Percentiles rank a stretch among this genome's conserved stretches.
These are phyloP conservation scores for Trametes pubescens DNA, from an alignment of 1,284 basidiomycete species.

Conservation along the genomic window DNA sequence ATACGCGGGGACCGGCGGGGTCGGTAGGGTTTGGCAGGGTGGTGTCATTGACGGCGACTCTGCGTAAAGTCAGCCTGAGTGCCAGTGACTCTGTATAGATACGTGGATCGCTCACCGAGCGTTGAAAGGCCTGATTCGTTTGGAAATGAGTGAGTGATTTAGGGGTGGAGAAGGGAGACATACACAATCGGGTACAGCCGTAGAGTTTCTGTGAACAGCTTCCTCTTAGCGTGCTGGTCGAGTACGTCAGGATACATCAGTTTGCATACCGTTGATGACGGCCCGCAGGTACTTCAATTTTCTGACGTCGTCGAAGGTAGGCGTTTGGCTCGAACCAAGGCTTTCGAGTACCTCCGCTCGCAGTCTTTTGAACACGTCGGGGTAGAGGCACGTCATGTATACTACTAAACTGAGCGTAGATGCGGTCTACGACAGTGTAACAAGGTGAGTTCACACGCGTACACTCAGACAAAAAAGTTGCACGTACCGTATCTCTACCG, in stretches of 20 bases:
- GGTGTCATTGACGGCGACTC: conserved; percentile 33
- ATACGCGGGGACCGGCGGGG: conserved; percentile 36
- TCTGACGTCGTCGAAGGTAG: conserved; percentile 50
- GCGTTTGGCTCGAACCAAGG: conserved; percentile 44
- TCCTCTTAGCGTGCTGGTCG: neutral
- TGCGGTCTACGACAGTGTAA: conserved; percentile 41
- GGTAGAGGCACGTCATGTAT: conserved; percentile 53
- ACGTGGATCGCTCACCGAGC: conserved; percentile 28
- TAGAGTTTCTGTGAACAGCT: conserved; percentile 38
- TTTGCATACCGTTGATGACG: conserved; percentile 39
- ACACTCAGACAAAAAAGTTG: neutral
- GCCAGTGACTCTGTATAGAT: neutral
- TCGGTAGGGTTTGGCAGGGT: conserved; percentile 33
- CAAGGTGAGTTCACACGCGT: neutral
- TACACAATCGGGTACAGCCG: conserved; percentile 47
- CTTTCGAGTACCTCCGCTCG: conserved; percentile 52
- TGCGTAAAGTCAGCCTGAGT: neutral
- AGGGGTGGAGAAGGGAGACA: conserved; percentile 22
- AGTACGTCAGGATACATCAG: neutral
- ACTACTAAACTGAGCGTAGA: conserved; percentile 48
- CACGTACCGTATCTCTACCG: conserved; percentile 49
- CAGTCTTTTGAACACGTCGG: conserved; percentile 45
- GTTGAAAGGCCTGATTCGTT: conserved; percentile 37
- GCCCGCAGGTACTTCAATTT: conserved; percentile 49
- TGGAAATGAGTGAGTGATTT: too few species aligned